phyloP scores from a whole-genome alignment of 2,329 filamentous ascomycete species.

The Pyrenophora seminiperda region DNA sequence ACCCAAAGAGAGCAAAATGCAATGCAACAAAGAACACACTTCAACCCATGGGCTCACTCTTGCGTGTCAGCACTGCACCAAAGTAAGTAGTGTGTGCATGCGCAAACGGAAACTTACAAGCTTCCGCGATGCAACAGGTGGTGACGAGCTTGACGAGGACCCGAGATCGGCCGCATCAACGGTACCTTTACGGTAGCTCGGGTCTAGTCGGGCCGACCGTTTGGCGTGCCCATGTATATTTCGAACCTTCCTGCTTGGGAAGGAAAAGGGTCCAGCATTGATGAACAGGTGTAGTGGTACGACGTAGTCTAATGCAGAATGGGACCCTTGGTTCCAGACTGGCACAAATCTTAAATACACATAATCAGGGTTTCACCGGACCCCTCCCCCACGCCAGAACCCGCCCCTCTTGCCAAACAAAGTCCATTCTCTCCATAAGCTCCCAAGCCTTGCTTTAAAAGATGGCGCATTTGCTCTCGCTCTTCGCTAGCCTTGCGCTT shows the following conservation, averaged over 20 bases:
- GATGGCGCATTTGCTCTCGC: slow-evolving; percentile 8
- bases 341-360: slow-evolving; percentile 8
- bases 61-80: slow-evolving; percentile 2
- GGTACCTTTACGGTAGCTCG: no score
- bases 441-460: neutral
- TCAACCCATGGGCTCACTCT: neutral
- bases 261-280: no score
- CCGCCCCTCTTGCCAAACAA: no score
- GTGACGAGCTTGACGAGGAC: slow-evolving; percentile 39
- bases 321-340: slow-evolving; percentile 4
- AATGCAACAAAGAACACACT: neutral
- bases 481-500: neutral
- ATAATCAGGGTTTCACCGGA: no score
- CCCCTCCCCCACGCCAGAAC: no score
- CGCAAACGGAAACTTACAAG: slow-evolving; percentile 39
- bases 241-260: no score
- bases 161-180: slow-evolving; percentile 32
- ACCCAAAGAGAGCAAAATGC: no score
- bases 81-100: no score
- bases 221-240: neutral
- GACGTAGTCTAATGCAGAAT: slow-evolving; percentile 6
- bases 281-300: no score
- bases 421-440: no score
- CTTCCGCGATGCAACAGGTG: slow-evolving; percentile 35
- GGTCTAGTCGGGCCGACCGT: slow-evolving; percentile 2